Evolutionary conservation across 1,139 yeast genomes (phyloP), one percentile per base, ranked within the genome.

Genomic region (Yamadazyma siamensis): DNA sequence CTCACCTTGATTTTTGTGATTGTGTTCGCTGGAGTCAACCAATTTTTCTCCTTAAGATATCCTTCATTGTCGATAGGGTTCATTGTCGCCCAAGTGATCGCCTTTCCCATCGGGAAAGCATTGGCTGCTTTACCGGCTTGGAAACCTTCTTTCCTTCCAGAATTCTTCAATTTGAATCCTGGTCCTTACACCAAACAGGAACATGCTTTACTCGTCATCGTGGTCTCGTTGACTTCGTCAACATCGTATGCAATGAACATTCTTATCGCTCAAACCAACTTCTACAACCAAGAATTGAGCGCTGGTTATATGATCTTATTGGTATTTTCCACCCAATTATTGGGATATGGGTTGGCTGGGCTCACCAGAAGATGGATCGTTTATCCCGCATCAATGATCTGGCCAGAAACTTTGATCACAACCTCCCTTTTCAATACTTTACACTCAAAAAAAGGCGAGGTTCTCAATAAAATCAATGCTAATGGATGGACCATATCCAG

Each of bases 121-220:
- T 54, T 62, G 50, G 65, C 56, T 20, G 13, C 5, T 4, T 36
- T 77, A 12, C 84, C 85, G 4, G 61, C 65, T 31, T 60, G 67
- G 65, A 68, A 65, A n/a, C 47, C 74, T 47, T 61, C 30, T 26
- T 15, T 51, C 50, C 37, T 54, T 53, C 39, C 71, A 65, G 19
- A 48, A 42, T 31, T 56, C 37, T 56, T 46, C 53, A 71, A 27
- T 45, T 75, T 44, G 68, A 78, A 50, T 36, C 77, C 79, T 2
- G 80, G 80, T 5, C 76, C 77, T 6, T 80, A 83, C 80, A 56
- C 65, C 25, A 61, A 57, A 41, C 80, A 80, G 50, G 88, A 80
- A 47, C 86, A 80, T 51, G 71, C 75, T 73, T 41, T 56, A 25
- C 47, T 57, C 3, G 51, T 59, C 4, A 34, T 56, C 60, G 56